Percentiles rank a stretch among this genome's conserved stretches.
Evolutionary conservation across 768 basidiomycete genomes (phyloP).

Genomic region (Saitozyma podzolica): DNA sequence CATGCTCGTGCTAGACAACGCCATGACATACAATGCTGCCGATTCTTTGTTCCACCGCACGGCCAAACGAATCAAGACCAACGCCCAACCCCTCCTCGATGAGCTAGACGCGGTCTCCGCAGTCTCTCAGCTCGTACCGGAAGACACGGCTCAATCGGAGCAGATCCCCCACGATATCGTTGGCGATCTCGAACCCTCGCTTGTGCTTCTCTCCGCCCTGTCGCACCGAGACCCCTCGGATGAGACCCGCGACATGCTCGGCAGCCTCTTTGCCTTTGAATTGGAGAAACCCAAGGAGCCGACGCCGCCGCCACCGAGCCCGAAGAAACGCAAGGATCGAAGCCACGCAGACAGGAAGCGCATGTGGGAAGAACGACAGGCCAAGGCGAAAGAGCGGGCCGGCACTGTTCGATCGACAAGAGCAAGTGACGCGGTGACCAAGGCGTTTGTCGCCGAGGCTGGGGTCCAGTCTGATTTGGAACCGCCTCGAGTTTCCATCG

Average conservation of each 20-base stretch:
- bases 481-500: too few species aligned
- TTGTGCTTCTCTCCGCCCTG: conserved; percentile 62
- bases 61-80: conserved; percentile 65
- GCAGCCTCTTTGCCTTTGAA: conserved; percentile 69
- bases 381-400: conserved; percentile 20
- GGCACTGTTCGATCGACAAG: conserved; percentile 22
- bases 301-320: conserved; percentile 59
- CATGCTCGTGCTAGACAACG: conserved; percentile 84
- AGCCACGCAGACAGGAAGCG: conserved; percentile 18
- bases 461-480: conserved; percentile 15
- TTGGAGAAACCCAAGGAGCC: conserved; percentile 65
- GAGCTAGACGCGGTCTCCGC: conserved; percentile 35
- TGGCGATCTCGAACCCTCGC: conserved; percentile 74
- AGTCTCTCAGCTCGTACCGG: neutral
- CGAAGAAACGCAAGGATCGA: conserved; percentile 12
- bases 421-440: conserved; percentile 21
- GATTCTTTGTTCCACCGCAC: conserved; percentile 70
- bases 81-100: conserved; percentile 58
- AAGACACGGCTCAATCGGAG: conserved; percentile 25
- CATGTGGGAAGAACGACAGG: conserved; percentile 28
- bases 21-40: conserved; percentile 75
- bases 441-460: conserved; percentile 38
- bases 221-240: conserved; percentile 59
- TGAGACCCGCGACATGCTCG: conserved; percentile 60
- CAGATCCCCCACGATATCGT: conserved; percentile 46